phyloP scores from a whole-genome alignment of 2,329 filamentous ascomycete genomes.

The Talaromyces pinophilus region DNA sequence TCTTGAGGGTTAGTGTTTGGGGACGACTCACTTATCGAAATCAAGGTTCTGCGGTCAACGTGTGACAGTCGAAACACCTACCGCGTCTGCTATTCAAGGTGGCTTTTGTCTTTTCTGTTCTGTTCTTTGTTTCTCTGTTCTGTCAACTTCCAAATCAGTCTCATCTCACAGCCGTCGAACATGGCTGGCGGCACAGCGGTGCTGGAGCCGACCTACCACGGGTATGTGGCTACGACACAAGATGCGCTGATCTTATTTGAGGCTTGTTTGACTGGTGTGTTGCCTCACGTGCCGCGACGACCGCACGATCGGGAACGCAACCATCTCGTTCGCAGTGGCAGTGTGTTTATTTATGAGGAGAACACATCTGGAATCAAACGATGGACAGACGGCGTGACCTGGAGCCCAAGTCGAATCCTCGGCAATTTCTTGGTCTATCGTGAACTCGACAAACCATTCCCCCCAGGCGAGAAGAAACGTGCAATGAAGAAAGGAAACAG shows the following conservation, averaged over 20 bases:
- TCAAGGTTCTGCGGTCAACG: neutral
- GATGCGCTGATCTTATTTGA: slow-evolving; percentile 82
- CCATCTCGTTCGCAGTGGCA: slow-evolving; percentile 77
- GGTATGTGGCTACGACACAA: slow-evolving; percentile 66
- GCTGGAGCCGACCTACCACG: slow-evolving; percentile 66
- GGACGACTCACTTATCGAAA: neutral
- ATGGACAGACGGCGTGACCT: slow-evolving; percentile 89
- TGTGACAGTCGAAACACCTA: neutral
- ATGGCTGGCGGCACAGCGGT: slow-evolving; percentile 50
- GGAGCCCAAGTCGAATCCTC: slow-evolving; percentile 85
- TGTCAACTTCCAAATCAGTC: neutral
- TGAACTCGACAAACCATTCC: slow-evolving; percentile 75
- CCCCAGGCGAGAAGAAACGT: slow-evolving; percentile 80
- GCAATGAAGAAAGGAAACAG: slow-evolving; percentile 69
- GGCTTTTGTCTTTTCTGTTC: slow-evolving; percentile 14
- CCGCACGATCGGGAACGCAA: slow-evolving; percentile 82
- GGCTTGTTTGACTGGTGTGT: slow-evolving; percentile 68
- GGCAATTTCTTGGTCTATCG: slow-evolving; percentile 85
- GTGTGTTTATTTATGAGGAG: slow-evolving; percentile 90
- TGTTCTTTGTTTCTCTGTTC: neutral
- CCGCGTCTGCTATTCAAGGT: slow-evolving; percentile 8
- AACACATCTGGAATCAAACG: slow-evolving; percentile 87
- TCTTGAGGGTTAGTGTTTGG: neutral
- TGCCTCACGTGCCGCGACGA: slow-evolving; percentile 76
- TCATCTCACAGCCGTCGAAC: slow-evolving; percentile 20